Evolutionary conservation across 257 asterid species (phyloP), one percentile per base, ranked within the genome.

Genomic region (Fraxinus cuspidata): DNA sequence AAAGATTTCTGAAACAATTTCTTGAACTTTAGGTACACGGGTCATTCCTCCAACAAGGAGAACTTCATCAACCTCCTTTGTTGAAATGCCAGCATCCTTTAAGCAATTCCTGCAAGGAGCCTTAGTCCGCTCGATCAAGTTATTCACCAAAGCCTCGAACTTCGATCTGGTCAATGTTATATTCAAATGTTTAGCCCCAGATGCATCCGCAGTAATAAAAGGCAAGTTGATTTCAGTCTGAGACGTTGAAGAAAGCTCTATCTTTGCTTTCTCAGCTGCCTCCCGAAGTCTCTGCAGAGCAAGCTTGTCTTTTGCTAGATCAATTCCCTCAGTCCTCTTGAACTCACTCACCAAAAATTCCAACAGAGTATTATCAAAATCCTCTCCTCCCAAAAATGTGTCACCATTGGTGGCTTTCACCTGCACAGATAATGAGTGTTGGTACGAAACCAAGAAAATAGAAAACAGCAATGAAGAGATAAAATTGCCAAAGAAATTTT

Each of bases 321-420:
- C 96, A 72, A 92, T 91, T 7, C 81, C 90, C 31, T 92, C 94
- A 0, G 86, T 83, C 51, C 82, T 83, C 83, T 83, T 90, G 79
- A 85, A 92, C 74, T 92, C 97, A 3, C 81, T 80, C 53, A 91
- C 97, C 72, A 92, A 79, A 31, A 81, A 92, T 64, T 91, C 94
- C 69, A 92, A 81, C 63, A 92, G 60, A 0, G 91, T 70, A 56
- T 91, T 92, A 72, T 91, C 97, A 32, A 92, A 92, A 70, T 92
- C 97, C 83, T 92, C 97, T 76, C 97, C 97, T 60, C 96, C 97
- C 85, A 92, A 83, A 84, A 92, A 92, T 65, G 97, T 92, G 79
- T 92, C 97, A 60, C 97, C 97, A 18, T 92, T 92, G 16, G 97
- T 92, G 72, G 97, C 96, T 87, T 91, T 91, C 78, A 92, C 97